Evolutionary conservation across 345 rosid species (phyloP).

Genomic region (Odontarrhena argentea): DNA sequence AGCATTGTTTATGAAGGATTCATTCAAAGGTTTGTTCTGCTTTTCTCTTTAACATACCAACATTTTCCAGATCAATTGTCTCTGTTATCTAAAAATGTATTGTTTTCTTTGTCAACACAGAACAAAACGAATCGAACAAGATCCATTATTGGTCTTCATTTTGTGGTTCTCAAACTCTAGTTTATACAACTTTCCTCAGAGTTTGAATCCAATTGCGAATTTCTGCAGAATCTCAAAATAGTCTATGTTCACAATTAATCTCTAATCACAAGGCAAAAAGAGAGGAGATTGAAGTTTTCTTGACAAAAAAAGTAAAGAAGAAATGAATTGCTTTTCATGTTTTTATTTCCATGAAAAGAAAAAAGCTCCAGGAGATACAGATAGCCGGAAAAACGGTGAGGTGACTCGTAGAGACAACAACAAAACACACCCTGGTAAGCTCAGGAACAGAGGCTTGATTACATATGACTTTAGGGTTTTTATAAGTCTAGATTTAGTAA

Average conservation of each 20-base stretch:
- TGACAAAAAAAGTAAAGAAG: conserved; percentile 16
- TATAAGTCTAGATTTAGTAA: background rate
- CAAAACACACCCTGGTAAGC: conserved; percentile 45
- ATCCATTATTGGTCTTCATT: conserved; percentile 26
- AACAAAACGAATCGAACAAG: conserved; percentile 6
- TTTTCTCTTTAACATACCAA: conserved; percentile 1
- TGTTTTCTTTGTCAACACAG: conserved; percentile 24
- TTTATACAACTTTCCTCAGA: background rate
- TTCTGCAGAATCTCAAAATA: background rate
- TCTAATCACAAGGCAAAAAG: background rate
- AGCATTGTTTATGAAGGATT: conserved; percentile 28
- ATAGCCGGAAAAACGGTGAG: conserved; percentile 40
- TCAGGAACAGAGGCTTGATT: background rate
- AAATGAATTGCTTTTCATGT: conserved; percentile 83
- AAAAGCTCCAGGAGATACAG: conserved; percentile 32
- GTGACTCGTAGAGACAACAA: conserved; percentile 38
- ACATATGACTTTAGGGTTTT: conserved; percentile 8
- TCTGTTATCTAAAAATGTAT: conserved; percentile 9
- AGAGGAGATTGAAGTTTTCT: background rate
- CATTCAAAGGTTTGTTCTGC: conserved; percentile 32
- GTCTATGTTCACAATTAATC: background rate
- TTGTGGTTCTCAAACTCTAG: conserved; percentile 17
- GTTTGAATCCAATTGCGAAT: conserved; percentile 14
- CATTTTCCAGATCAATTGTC: background rate
- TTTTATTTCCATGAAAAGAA: conserved; percentile 65